These are phyloP conservation scores for Pestalotiopsis sp. DNA, from an alignment of 2,329 filamentous ascomycete genomes.

Conservation along the genomic window DNA sequence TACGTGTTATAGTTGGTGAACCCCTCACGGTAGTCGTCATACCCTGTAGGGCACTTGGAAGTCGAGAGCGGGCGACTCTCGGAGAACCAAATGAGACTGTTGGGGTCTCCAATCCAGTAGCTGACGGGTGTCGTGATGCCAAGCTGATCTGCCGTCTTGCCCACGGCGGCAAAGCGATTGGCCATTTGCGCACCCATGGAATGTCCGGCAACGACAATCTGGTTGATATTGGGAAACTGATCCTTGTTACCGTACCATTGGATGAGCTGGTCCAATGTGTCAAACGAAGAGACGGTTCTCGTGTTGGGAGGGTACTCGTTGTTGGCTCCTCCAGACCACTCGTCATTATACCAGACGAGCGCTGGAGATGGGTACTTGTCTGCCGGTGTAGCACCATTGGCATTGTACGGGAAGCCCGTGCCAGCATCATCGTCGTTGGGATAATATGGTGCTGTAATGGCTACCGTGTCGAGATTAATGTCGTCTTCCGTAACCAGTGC, in stretches of 20 bases:
- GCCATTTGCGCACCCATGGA: slow-evolving; percentile 17
- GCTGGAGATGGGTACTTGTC: slow-evolving; percentile 14
- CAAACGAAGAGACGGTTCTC: slow-evolving; percentile 12
- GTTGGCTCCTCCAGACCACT: slow-evolving; percentile 16
- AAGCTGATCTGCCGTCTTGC: slow-evolving; percentile 11
- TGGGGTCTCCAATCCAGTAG: slow-evolving; percentile 19
- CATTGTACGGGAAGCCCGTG: slow-evolving; percentile 14
- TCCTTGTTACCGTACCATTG: slow-evolving; percentile 15
- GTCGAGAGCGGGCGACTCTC: slow-evolving; percentile 11
- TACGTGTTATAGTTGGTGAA: slow-evolving; percentile 14
- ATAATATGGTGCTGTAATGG: slow-evolving; percentile 14
- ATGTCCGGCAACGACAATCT: slow-evolving; percentile 18
- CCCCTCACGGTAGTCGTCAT: slow-evolving; percentile 17
- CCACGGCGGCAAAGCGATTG: slow-evolving; percentile 19
- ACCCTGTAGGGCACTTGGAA: slow-evolving; percentile 10
- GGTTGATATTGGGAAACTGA: slow-evolving; percentile 17
- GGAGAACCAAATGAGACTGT: slow-evolving; percentile 17
- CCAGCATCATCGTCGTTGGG: slow-evolving; percentile 16
- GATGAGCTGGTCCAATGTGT: slow-evolving; percentile 17
- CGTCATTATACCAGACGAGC: slow-evolving; percentile 14
- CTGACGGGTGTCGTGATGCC: slow-evolving; percentile 11
- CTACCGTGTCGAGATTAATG: slow-evolving; percentile 7
- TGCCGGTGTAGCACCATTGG: slow-evolving; percentile 2
- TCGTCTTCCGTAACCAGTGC: not conserved
- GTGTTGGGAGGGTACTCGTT: slow-evolving; percentile 14